Conservation (phyloP, 345 rosid genomes). For the Populus alba region DNA sequence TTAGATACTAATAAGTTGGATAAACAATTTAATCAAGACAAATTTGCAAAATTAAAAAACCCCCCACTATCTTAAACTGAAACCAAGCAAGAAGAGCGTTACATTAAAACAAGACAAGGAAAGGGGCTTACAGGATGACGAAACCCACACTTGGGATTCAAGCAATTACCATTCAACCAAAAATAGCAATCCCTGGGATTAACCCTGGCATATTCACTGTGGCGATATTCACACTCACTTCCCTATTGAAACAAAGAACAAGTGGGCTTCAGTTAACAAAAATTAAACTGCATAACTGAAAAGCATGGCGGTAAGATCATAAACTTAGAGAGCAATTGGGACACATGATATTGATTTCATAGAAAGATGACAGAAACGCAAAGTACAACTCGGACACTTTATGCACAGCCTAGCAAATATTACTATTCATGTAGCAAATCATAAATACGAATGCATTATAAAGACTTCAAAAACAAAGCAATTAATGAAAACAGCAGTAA, state of each 20-base stretch:
- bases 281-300: background rate
- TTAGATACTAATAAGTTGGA: background rate
- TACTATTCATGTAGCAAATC: background rate
- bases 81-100: background rate
- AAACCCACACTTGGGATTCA: conserved; percentile 88
- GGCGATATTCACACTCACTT: conserved; percentile 93
- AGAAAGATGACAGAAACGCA: background rate
- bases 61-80: background rate
- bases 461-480: background rate
- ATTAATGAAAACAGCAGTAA: background rate
- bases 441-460: background rate
- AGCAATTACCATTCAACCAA: conserved; percentile 89
- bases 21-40: background rate
- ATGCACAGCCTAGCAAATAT: background rate
- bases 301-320: background rate
- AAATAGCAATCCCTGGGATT: conserved; percentile 94
- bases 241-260: conserved; percentile 48
- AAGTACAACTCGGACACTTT: background rate
- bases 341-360: background rate
- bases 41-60: background rate
- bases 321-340: background rate
- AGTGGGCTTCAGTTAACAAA: conserved; percentile 3
- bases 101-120: background rate
- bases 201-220: conserved; percentile 88
- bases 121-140: conserved; percentile 75